These are phyloP conservation scores for Silene conica DNA, from an alignment of 148 eudicot genomes.

Conservation along the genomic window DNA sequence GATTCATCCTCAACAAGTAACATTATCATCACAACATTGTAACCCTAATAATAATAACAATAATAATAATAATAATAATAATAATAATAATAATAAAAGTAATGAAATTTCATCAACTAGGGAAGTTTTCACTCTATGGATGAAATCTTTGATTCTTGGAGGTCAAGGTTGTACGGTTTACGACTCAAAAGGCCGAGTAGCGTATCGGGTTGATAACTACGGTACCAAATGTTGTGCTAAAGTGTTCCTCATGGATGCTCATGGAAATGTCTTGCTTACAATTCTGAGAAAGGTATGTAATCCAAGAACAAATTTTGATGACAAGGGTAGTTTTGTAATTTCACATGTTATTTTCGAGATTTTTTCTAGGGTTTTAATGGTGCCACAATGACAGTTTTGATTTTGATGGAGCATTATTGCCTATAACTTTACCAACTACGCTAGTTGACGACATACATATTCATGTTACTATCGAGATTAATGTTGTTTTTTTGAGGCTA, in stretches of 20 bases:
- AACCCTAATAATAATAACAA: not conserved
- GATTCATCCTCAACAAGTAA: constrained; percentile 36
- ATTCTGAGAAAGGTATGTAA: constrained; percentile 33
- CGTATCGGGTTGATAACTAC: constrained; percentile 47
- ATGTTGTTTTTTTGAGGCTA: too few relatives aligned
- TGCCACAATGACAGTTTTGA: too few relatives aligned
- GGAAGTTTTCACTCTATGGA: constrained; percentile 42
- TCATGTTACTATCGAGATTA: not conserved
- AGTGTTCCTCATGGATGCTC: constrained; percentile 45
- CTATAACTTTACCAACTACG: too few relatives aligned
- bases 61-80: too few relatives aligned
- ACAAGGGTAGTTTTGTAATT: constrained; percentile 18
- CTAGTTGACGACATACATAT: too few relatives aligned
- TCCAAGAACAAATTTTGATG: not conserved
- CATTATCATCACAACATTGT: not conserved
- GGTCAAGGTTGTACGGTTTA: constrained; percentile 50
- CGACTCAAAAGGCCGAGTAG: constrained; percentile 40
- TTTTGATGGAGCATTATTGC: too few relatives aligned
- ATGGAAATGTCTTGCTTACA: constrained; percentile 41
- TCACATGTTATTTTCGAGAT: not conserved
- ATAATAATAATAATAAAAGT: too few relatives aligned
- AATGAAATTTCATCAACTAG: not conserved
- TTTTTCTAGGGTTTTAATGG: too few relatives aligned
- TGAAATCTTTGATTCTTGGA: constrained; percentile 41
- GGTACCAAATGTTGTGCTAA: constrained; percentile 23